phyloP scores from a whole-genome alignment of 2,329 filamentous ascomycete genomes.

The Ophiocordyceps camponoti-saundersi region DNA sequence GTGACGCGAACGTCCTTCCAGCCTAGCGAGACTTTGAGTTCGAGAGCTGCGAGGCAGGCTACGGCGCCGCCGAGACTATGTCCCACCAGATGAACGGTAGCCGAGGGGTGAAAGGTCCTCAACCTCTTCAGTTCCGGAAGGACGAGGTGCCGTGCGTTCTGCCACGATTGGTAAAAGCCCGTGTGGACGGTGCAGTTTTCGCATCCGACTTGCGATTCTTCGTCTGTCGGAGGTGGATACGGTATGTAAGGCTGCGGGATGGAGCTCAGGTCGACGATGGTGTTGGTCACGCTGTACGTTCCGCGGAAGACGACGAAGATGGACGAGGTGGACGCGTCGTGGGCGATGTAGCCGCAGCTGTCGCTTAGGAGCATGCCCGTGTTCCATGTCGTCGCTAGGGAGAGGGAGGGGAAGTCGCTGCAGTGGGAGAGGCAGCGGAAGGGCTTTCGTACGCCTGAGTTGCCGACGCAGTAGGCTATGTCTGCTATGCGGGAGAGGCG shows the following conservation, averaged over 20 bases:
- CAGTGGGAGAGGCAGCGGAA: constrained; percentile 79
- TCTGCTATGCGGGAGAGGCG: constrained; percentile 84
- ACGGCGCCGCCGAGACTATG: constrained; percentile 90
- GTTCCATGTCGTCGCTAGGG: constrained; percentile 74
- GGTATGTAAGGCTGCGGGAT: constrained; percentile 81
- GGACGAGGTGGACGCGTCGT: constrained; percentile 44
- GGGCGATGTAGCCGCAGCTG: constrained; percentile 81
- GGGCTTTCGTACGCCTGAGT: constrained; percentile 62
- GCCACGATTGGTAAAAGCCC: constrained; percentile 79
- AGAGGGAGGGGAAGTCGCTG: constrained; percentile 62
- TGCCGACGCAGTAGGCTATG: constrained; percentile 85
- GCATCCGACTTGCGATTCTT: constrained; percentile 37
- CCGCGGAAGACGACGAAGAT: constrained; percentile 85
- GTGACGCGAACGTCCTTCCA: constrained; percentile 63
- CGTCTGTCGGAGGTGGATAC: constrained; percentile 44
- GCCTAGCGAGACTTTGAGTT: constrained; percentile 55
- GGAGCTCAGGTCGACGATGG: constrained; percentile 77
- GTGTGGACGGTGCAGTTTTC: constrained; percentile 81
- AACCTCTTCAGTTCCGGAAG: constrained; percentile 48
- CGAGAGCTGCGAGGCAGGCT: constrained; percentile 69
- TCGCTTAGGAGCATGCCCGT: constrained; percentile 76
- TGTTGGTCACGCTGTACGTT: constrained; percentile 86
- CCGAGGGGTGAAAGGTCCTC: constrained; percentile 45
- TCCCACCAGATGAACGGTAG: constrained; percentile 64
- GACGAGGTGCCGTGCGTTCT: constrained; percentile 51